Evolutionary conservation across 1,139 yeast species (phyloP).

Genomic region (Blastobotrys ciferrii): DNA sequence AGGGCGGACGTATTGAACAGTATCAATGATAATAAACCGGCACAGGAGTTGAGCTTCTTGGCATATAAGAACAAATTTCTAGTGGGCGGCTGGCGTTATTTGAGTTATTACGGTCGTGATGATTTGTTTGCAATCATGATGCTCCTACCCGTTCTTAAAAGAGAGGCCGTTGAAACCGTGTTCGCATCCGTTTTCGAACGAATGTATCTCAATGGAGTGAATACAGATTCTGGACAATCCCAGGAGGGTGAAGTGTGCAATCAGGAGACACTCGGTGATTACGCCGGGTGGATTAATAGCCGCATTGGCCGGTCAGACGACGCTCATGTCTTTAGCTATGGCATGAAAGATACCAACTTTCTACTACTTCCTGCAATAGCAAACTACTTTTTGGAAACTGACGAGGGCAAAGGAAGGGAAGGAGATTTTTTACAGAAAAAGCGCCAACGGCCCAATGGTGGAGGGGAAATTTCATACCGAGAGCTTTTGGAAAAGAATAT

Average conservation of each 20-base stretch:
- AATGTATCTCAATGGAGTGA: conserved; percentile 17
- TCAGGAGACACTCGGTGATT: conserved; percentile 20
- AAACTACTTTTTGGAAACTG: conserved; percentile 11
- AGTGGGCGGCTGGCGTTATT: conserved; percentile 18
- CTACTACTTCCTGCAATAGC: conserved; percentile 14
- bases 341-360: conserved; percentile 15
- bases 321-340: conserved; percentile 9
- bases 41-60: conserved; percentile 6
- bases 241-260: conserved; percentile 20
- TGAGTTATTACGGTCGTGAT: conserved; percentile 19
- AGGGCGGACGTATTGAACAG: background rate
- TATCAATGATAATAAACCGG: no score
- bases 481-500: conserved; percentile 13
- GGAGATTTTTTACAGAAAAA: conserved; percentile 9
- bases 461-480: conserved; percentile 8
- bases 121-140: conserved; percentile 16
- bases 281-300: conserved; percentile 15
- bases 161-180: conserved; percentile 17
- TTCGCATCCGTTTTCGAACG: conserved; percentile 16
- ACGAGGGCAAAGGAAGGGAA: conserved; percentile 14
- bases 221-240: conserved; percentile 11
- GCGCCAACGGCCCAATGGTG: background rate
- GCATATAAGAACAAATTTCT: conserved; percentile 13
- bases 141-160: conserved; percentile 13
- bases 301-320: conserved; percentile 8